Conservation (phyloP, 768 basidiomycete genomes). For the Phallus indusiatus region DNA sequence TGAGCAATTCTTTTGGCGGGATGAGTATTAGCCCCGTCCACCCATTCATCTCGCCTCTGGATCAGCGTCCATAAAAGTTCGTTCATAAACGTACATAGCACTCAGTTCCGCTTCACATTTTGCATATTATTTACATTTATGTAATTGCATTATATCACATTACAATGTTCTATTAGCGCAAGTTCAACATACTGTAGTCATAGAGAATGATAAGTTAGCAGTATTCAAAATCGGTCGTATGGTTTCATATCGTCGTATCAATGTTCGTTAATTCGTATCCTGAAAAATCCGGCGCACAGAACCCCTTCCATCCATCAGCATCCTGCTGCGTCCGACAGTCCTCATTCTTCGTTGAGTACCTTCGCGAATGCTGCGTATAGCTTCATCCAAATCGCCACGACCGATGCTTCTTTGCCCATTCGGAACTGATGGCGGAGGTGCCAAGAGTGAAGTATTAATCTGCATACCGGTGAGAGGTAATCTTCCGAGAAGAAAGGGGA, state of each 20-base stretch:
- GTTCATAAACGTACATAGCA: no score
- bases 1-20: constrained; percentile 61
- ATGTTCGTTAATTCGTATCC: background rate
- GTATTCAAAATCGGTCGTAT: no score
- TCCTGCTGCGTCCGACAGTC: constrained; percentile 50
- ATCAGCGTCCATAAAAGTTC: no score
- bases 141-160: no score
- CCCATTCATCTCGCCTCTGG: constrained; percentile 8
- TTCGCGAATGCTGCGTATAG: constrained; percentile 69
- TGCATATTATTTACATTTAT: no score
- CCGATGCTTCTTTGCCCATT: constrained; percentile 47
- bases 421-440: constrained; percentile 30
- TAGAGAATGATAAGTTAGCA: no score
- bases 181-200: no score
- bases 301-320: constrained; percentile 60
- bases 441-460: constrained; percentile 16
- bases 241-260: no score
- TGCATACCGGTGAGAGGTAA: background rate
- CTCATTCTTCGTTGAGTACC: constrained; percentile 45
- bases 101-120: no score
- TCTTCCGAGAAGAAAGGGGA: background rate
- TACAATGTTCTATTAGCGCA: no score
- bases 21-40: constrained; percentile 77
- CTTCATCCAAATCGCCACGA: constrained; percentile 75
- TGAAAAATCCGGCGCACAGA: constrained; percentile 21